These are phyloP conservation scores for Pichia sp. DNA, from an alignment of 1,139 yeast genomes.

Conservation along the genomic window DNA sequence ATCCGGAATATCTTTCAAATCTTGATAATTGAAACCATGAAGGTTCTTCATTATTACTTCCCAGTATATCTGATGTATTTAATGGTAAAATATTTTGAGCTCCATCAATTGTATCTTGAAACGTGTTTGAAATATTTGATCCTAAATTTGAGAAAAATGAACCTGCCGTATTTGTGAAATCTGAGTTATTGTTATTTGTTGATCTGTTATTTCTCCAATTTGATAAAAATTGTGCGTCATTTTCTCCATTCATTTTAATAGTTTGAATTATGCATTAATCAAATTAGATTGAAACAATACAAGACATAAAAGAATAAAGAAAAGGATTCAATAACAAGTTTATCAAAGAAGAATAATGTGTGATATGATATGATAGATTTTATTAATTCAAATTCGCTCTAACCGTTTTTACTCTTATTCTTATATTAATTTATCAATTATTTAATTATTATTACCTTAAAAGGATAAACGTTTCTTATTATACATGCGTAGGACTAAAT, in stretches of 20 bases:
- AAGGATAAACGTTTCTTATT: not conserved
- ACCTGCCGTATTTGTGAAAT: slow-evolving; percentile 19
- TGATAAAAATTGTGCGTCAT: slow-evolving; percentile 21
- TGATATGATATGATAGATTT: too few species aligned
- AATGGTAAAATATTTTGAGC: slow-evolving; percentile 49
- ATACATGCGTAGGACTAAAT: not conserved
- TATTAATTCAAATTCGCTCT: too few species aligned
- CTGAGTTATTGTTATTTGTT: slow-evolving; percentile 4
- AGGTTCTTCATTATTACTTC: slow-evolving; percentile 43
- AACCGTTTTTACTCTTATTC: too few species aligned
- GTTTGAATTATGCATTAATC: not conserved
- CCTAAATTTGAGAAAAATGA: slow-evolving; percentile 25
- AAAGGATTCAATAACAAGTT: too few species aligned
- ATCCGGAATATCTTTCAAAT: slow-evolving; percentile 74
- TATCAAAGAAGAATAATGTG: too few species aligned
- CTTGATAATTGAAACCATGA: slow-evolving; percentile 59
- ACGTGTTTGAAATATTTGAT: slow-evolving; percentile 16
- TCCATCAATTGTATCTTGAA: slow-evolving; percentile 31
- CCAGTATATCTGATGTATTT: slow-evolving; percentile 41
- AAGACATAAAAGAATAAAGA: not conserved
- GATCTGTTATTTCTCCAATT: slow-evolving; percentile 24
- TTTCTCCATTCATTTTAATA: slow-evolving; percentile 11
- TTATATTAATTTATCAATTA: too few species aligned
- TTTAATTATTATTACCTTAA: too few species aligned
- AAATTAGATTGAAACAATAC: not conserved